These are phyloP conservation scores for Kandelia obovata DNA, from an alignment of 345 rosid species.

Conservation along the genomic window DNA sequence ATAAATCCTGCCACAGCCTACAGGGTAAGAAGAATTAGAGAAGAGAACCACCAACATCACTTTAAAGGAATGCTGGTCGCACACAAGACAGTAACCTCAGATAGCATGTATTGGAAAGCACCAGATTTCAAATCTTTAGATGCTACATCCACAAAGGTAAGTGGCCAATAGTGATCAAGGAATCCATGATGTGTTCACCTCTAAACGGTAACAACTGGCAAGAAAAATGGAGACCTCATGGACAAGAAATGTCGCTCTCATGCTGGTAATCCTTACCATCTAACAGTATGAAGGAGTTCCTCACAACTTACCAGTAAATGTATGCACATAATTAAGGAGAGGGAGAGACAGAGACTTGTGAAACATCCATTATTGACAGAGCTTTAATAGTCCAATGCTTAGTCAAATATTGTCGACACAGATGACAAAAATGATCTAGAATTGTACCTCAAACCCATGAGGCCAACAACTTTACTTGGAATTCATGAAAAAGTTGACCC, in stretches of 20 bases:
- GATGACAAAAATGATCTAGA: no score
- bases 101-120: not conserved
- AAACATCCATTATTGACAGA: no score
- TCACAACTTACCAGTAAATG: no score
- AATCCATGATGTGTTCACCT: not conserved
- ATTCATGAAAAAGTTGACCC: no score
- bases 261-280: no score
- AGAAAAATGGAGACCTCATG: not conserved
- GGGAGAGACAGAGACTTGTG: no score
- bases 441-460: no score
- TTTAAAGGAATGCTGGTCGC: not conserved
- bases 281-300: no score
- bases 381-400: no score
- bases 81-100: slow-evolving; percentile 7
- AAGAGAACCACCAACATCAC: slow-evolving; percentile 1
- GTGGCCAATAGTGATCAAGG: not conserved
- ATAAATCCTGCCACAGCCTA: slow-evolving; percentile 83
- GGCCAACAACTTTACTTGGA: no score
- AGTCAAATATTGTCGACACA: no score
- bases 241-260: not conserved
- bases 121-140: not conserved
- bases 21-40: slow-evolving; percentile 8
- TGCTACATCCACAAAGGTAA: not conserved
- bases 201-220: not conserved
- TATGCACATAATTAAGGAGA: no score